Conservation (phyloP, 2,329 filamentous ascomycete genomes). For the Colletotrichum trifolii region DNA sequence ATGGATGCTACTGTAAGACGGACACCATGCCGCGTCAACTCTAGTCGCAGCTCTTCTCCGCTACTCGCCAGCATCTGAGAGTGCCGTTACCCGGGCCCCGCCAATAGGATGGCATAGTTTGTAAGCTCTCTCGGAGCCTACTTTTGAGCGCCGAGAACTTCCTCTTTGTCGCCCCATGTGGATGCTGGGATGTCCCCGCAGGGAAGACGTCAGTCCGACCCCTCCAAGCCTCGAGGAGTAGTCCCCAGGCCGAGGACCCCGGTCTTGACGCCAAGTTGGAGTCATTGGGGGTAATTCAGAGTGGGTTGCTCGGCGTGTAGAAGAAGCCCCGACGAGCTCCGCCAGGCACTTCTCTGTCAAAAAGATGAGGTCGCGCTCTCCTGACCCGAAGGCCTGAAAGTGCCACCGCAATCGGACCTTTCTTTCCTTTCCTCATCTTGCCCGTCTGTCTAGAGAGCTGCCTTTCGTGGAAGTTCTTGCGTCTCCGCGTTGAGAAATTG, state of each 20-base stretch:
- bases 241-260: conserved; percentile 9
- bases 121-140: conserved; percentile 16
- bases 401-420: conserved; percentile 20
- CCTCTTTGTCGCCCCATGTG: not conserved
- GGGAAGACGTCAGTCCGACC: conserved; percentile 22
- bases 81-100: conserved; percentile 28
- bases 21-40: too few species aligned
- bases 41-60: too few species aligned
- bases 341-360: conserved; percentile 18
- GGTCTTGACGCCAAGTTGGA: conserved; percentile 2
- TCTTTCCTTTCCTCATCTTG: not conserved
- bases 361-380: conserved; percentile 35
- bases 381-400: conserved; percentile 24
- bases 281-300: not conserved
- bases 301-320: conserved; percentile 11
- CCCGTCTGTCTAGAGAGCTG: not conserved
- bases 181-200: conserved; percentile 3
- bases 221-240: not conserved
- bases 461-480: not conserved
- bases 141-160: conserved; percentile 16
- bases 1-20: not conserved
- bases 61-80: not conserved
- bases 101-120: conserved; percentile 15
- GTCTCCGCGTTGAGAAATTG: too few species aligned
- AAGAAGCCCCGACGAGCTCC: conserved; percentile 26